These are phyloP conservation scores for Stagonosporopsis rhizophila DNA, from an alignment of 2,329 filamentous ascomycete genomes.

Conservation along the genomic window DNA sequence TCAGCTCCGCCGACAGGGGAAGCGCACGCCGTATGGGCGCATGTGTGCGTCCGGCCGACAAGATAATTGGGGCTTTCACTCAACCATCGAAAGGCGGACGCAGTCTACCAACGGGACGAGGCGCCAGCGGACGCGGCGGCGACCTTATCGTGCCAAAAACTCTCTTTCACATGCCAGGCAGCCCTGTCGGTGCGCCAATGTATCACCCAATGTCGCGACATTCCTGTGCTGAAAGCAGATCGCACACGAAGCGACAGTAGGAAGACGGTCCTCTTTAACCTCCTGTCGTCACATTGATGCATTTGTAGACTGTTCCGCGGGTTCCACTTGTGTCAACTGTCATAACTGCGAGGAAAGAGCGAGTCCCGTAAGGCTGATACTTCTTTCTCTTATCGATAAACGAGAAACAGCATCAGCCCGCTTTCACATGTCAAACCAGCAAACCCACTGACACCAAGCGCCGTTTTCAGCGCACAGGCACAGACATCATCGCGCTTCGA, in stretches of 20 bases:
- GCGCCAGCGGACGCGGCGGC: slow-evolving; percentile 19
- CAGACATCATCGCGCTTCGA: slow-evolving; percentile 28
- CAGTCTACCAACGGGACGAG: slow-evolving; percentile 17
- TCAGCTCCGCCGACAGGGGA: not conserved
- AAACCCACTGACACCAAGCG: slow-evolving; percentile 25
- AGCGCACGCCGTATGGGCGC: slow-evolving; percentile 2
- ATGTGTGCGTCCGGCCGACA: slow-evolving; percentile 1
- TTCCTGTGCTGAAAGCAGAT: slow-evolving; percentile 11
- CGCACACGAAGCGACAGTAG: not conserved
- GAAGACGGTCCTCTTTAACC: slow-evolving; percentile 4
- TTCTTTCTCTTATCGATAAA: slow-evolving; percentile 31
- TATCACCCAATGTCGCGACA: slow-evolving; percentile 26
- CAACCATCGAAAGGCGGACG: slow-evolving; percentile 10
- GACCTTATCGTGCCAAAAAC: slow-evolving; percentile 30
- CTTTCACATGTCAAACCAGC: slow-evolving; percentile 36
- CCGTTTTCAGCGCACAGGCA: slow-evolving; percentile 36
- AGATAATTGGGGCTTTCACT: slow-evolving; percentile 11
- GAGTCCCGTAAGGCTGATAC: slow-evolving; percentile 1
- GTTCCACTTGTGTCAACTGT: not conserved
- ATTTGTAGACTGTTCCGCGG: not conserved
- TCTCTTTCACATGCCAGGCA: slow-evolving; percentile 37
- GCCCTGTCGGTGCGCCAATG: slow-evolving; percentile 24
- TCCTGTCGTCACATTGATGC: slow-evolving; percentile 12
- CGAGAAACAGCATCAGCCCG: not conserved
- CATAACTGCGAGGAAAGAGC: slow-evolving; percentile 1